Evolutionary conservation across 768 basidiomycete genomes (phyloP).

Genomic region (Cyclocybe aegerita): DNA sequence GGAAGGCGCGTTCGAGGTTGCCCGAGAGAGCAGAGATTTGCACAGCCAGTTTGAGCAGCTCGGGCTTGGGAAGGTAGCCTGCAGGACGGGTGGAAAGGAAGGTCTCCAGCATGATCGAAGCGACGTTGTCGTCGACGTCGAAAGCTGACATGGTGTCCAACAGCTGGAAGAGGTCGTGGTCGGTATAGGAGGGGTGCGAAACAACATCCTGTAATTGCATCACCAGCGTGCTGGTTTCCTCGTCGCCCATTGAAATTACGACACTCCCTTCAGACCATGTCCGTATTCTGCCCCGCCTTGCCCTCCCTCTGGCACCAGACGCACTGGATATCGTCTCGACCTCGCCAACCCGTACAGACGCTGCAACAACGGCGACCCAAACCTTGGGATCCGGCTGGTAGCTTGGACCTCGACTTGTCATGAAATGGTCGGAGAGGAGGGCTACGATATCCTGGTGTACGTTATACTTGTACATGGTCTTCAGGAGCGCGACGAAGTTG

Average conservation of each 20-base stretch:
- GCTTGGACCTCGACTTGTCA: constrained; percentile 6
- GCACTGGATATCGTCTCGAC: background rate
- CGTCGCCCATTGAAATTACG: no score
- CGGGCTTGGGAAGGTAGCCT: background rate
- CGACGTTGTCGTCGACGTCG: no score
- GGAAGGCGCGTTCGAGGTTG: constrained; percentile 7
- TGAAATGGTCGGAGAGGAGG: constrained; percentile 5
- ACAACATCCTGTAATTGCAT: no score
- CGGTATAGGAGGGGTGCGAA: no score
- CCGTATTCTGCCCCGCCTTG: no score
- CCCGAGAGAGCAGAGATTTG: constrained; percentile 3
- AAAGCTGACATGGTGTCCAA: no score
- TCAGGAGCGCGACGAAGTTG: constrained; percentile 9
- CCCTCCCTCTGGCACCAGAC: no score
- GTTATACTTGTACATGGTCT: constrained; percentile 1
- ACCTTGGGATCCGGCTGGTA: constrained; percentile 1
- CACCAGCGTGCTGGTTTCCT: no score
- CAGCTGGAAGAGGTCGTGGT: no score
- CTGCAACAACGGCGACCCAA: background rate
- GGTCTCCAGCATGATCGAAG: no score
- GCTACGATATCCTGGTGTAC: constrained; percentile 4
- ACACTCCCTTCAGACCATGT: no score
- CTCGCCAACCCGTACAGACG: background rate
- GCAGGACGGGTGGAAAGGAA: no score
- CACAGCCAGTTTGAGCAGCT: background rate